Conservation (phyloP, 1,139 yeast genomes). For the Yamadazyma blattariae region DNA sequence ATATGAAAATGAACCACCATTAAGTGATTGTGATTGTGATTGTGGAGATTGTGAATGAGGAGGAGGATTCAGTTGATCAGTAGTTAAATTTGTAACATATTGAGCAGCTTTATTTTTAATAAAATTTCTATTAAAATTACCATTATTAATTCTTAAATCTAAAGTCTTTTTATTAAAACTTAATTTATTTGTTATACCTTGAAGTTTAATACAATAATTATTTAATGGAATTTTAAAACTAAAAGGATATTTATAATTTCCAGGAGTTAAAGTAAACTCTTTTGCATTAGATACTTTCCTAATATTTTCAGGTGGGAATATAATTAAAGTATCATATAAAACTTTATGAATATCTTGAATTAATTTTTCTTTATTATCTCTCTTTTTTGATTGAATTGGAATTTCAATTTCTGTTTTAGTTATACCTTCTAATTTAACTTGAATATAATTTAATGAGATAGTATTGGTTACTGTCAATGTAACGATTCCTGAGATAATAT, state of each 20-base stretch:
- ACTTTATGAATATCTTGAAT: conserved; percentile 52
- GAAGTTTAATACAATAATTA: conserved; percentile 44
- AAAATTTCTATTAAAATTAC: conserved; percentile 24
- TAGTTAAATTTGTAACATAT: conserved; percentile 8
- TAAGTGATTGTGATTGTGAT: neutral
- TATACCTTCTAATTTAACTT: conserved; percentile 60
- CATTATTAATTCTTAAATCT: conserved; percentile 35
- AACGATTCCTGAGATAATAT: conserved; percentile 48
- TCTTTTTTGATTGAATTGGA: conserved; percentile 17
- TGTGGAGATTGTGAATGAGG: no score
- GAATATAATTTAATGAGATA: conserved; percentile 48
- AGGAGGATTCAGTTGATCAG: neutral
- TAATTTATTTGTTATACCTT: conserved; percentile 42
- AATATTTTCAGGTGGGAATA: conserved; percentile 61
- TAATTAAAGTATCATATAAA: conserved; percentile 51
- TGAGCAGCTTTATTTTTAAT: conserved; percentile 22
- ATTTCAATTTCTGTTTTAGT: conserved; percentile 37
- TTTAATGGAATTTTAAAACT: conserved; percentile 52
- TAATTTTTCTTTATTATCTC: conserved; percentile 20
- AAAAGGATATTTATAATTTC: conserved; percentile 58
- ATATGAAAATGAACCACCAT: conserved; percentile 17
- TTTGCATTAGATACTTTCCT: conserved; percentile 44
- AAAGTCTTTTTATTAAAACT: conserved; percentile 30
- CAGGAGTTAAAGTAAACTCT: conserved; percentile 61
- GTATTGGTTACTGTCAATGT: conserved; percentile 43